A percentile compares a stretch with the other conserved stretches of the same genome.
phyloP scores from a whole-genome alignment of 2,329 filamentous ascomycete species.

The Microdochium bolleyi region DNA sequence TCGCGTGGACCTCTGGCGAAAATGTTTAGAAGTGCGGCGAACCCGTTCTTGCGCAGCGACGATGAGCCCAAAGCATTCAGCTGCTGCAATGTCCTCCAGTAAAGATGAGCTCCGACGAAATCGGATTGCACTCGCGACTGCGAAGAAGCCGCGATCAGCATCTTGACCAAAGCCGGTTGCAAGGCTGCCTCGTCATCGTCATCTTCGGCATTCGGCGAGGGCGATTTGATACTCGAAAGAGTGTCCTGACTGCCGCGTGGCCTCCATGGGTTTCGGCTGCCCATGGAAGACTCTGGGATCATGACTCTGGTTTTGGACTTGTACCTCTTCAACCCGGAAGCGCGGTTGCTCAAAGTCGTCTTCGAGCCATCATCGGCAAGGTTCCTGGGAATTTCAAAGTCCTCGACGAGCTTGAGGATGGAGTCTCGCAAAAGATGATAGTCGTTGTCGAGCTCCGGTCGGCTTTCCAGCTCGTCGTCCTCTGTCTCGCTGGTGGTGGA shows the following conservation, averaged over 20 bases:
- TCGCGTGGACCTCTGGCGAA: constrained; percentile 65
- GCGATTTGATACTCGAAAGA: constrained; percentile 3
- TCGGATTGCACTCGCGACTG: constrained; percentile 74
- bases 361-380: constrained; percentile 50
- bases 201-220: constrained; percentile 14
- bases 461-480: constrained; percentile 53
- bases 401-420: constrained; percentile 71
- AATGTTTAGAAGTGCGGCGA: constrained; percentile 64
- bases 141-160: constrained; percentile 69
- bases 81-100: constrained; percentile 75
- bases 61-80: constrained; percentile 55
- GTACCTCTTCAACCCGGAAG: constrained; percentile 52
- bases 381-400: constrained; percentile 70
- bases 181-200: constrained; percentile 31
- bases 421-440: constrained; percentile 76
- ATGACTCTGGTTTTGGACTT: constrained; percentile 52
- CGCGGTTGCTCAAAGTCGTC: constrained; percentile 64
- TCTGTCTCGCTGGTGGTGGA: constrained; percentile 53
- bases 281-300: constrained; percentile 39
- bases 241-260: constrained; percentile 19
- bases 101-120: constrained; percentile 76
- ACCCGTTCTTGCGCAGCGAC: constrained; percentile 58
- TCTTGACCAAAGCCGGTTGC: constrained; percentile 52
- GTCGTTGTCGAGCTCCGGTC: constrained; percentile 64
- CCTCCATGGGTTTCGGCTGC: constrained; percentile 52